Evolutionary conservation across 345 rosid species (phyloP).

Genomic region (Iberis pinnata): DNA sequence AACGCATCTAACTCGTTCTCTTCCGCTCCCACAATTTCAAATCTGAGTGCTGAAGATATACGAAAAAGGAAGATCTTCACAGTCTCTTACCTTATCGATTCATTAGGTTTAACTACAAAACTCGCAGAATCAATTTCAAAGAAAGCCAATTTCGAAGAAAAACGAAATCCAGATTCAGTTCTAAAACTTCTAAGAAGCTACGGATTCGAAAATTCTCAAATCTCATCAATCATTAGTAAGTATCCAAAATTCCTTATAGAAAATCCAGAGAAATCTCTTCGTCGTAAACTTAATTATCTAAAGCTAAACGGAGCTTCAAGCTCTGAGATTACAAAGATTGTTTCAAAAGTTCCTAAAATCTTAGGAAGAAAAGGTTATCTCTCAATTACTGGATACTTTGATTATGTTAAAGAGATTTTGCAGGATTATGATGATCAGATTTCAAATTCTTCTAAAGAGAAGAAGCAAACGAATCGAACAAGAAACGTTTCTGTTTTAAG

Average conservation of each 20-base stretch:
- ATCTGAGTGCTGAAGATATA: slow-evolving; percentile 11
- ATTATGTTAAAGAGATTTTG: slow-evolving; percentile 19
- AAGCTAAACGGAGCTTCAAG: slow-evolving; percentile 28
- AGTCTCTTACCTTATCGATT: slow-evolving; percentile 25
- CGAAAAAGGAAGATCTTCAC: slow-evolving; percentile 20
- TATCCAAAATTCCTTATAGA: slow-evolving; percentile 27
- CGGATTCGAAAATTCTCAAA: slow-evolving; percentile 31
- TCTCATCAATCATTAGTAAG: slow-evolving; percentile 12
- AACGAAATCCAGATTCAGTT: slow-evolving; percentile 23
- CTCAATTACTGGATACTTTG: background rate
- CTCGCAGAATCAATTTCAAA: slow-evolving; percentile 26
- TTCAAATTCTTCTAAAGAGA: background rate
- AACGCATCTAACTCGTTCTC: slow-evolving; percentile 8
- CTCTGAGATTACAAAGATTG: slow-evolving; percentile 20
- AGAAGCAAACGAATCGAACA: slow-evolving; percentile 9
- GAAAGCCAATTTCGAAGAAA: slow-evolving; percentile 16
- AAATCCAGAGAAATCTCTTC: slow-evolving; percentile 22
- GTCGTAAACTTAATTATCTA: slow-evolving; percentile 32
- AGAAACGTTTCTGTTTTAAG: slow-evolving; percentile 24
- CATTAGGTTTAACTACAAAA: slow-evolving; percentile 30
- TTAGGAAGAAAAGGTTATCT: slow-evolving; percentile 3
- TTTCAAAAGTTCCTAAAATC: slow-evolving; percentile 22
- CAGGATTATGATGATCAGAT: background rate
- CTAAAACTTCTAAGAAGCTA: slow-evolving; percentile 25
- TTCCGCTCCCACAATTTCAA: background rate